These are phyloP conservation scores for Umbelopsis sp. DNA, from an alignment of 192 early-diverging fungal species.

Conservation along the genomic window DNA sequence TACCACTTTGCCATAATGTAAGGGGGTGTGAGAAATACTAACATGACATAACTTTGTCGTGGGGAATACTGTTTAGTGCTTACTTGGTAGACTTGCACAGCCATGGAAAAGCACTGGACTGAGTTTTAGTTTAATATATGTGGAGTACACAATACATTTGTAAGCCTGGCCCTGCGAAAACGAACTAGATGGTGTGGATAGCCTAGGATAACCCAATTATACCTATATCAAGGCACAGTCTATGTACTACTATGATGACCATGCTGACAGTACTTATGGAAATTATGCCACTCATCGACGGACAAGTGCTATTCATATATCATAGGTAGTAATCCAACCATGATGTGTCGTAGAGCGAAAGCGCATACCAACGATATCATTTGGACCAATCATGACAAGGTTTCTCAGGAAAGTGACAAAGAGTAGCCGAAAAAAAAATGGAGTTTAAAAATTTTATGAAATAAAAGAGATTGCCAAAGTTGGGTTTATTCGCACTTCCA, in stretches of 20 bases:
- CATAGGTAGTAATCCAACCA: too few relatives aligned
- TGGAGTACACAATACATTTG: not conserved
- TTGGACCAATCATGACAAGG: not conserved
- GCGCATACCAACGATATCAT: not conserved
- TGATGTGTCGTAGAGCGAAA: too few relatives aligned
- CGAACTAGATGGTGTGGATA: not conserved
- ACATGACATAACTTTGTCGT: not conserved
- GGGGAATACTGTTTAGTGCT: not conserved
- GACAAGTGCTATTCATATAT: too few relatives aligned
- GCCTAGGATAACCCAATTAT: too few relatives aligned
- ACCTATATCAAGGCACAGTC: too few relatives aligned
- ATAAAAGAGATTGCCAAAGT: too few relatives aligned
- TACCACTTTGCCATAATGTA: not conserved
- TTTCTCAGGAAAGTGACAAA: slow-evolving; percentile 23
- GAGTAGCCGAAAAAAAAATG: not conserved
- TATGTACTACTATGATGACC: too few relatives aligned
- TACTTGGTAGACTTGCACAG: not conserved
- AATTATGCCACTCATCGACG: too few relatives aligned
- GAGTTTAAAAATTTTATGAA: too few relatives aligned
- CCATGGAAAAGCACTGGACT: not conserved
- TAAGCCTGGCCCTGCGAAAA: not conserved
- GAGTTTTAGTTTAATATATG: not conserved
- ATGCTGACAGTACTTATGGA: too few relatives aligned
- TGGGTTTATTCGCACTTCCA: too few relatives aligned
- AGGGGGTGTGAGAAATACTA: not conserved